A percentile compares a stretch with the other conserved stretches of the same genome.
Conservation (phyloP, 2,329 filamentous ascomycete genomes). For the Aureobasidium pullulans region DNA sequence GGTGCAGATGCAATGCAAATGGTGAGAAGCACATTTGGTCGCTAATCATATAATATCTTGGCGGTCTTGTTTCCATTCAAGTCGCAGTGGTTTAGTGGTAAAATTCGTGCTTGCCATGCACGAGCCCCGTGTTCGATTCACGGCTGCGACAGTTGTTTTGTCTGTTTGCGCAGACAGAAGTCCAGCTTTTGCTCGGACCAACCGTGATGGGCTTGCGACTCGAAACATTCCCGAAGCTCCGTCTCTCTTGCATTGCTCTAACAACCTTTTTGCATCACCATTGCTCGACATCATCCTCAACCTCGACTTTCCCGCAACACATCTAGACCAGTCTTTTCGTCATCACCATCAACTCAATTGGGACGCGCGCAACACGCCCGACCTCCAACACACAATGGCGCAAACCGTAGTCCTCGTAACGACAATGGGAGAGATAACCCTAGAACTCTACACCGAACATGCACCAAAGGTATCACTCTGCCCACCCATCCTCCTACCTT, state of each 20-base stretch:
- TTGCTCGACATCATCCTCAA: background rate
- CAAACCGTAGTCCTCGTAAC: constrained; percentile 78
- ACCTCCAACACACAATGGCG: constrained; percentile 48
- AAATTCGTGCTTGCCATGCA: constrained; percentile 14
- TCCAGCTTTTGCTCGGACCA: background rate
- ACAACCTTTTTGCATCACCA: background rate
- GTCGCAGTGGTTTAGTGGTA: constrained; percentile 15
- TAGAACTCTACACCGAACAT: constrained; percentile 87
- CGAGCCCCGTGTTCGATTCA: constrained; percentile 15
- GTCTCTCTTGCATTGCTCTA: background rate
- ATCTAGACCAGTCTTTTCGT: background rate
- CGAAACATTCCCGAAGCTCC: background rate
- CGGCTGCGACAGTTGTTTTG: constrained; percentile 11
- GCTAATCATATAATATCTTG: no score
- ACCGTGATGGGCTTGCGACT: constrained; percentile 5
- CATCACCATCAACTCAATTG: background rate
- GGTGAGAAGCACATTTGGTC: no score
- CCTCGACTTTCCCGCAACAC: no score
- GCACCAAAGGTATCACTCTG: constrained; percentile 56
- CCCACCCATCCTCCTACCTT: background rate
- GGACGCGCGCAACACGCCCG: background rate
- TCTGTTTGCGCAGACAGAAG: background rate
- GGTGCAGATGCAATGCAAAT: no score
- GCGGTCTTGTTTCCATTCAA: background rate
- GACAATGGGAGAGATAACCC: constrained; percentile 72